These are phyloP conservation scores for Harringtonia lauricola DNA, from an alignment of 2,329 filamentous ascomycete genomes.

Conservation along the genomic window DNA sequence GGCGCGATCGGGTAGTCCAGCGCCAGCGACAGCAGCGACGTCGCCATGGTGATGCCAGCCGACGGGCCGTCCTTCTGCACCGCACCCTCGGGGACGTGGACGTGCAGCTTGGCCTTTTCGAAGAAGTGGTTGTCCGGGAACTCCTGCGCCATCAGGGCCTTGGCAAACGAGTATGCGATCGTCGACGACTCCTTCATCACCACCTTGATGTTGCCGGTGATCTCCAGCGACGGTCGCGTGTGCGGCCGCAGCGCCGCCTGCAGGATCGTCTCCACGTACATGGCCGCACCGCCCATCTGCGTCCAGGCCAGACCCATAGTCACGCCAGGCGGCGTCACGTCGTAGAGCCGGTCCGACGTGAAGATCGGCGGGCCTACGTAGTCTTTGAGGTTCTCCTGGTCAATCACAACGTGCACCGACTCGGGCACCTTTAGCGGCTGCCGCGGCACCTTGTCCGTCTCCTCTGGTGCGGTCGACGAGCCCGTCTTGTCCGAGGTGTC, in stretches of 20 bases:
- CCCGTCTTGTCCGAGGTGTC: not conserved
- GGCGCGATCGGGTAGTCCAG: conserved; percentile 69
- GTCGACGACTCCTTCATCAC: conserved; percentile 98
- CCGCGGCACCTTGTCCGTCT: conserved; percentile 39
- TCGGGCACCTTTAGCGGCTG: conserved; percentile 76
- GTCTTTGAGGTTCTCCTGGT: conserved; percentile 84
- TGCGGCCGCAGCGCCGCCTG: conserved; percentile 66
- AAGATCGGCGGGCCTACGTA: conserved; percentile 95
- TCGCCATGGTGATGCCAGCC: conserved; percentile 98
- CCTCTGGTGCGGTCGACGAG: not conserved
- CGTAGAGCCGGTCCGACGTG: conserved; percentile 90
- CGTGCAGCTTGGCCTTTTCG: conserved; percentile 85
- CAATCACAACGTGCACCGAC: conserved; percentile 73
- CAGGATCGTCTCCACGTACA: conserved; percentile 95
- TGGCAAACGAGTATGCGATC: conserved; percentile 94
- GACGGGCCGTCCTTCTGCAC: conserved; percentile 90
- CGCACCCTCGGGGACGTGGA: conserved; percentile 94
- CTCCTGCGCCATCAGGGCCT: conserved; percentile 71
- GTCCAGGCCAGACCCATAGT: conserved; percentile 99
- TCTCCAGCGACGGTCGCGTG: conserved; percentile 71
- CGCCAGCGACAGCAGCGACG: conserved; percentile 75
- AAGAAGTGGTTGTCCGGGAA: conserved; percentile 94
- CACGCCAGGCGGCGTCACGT: conserved; percentile 84
- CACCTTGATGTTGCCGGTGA: conserved; percentile 86
- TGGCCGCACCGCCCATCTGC: conserved; percentile 86